Evolutionary conservation across 169 alveolate species (phyloP).

Genomic region (Babesia microti): DNA sequence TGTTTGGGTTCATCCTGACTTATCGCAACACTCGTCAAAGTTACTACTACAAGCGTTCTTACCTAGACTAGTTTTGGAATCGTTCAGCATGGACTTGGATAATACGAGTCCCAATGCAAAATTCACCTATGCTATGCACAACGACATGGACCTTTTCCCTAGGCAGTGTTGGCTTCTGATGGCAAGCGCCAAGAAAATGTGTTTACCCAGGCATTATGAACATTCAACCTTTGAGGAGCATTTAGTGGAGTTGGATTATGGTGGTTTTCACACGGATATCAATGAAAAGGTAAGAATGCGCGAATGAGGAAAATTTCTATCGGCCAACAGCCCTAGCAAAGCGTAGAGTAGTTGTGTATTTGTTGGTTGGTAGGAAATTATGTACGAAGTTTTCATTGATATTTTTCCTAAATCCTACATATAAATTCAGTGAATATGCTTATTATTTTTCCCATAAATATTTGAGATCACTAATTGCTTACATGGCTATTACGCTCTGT

Average conservation of each 20-base stretch:
- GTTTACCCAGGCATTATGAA: constrained; percentile 63
- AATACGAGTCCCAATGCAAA: constrained; percentile 24
- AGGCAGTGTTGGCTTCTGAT: constrained; percentile 64
- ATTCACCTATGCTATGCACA: constrained; percentile 56
- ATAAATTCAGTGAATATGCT: no score
- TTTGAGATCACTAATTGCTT: no score
- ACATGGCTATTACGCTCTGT: no score
- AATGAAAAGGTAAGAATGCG: constrained; percentile 22
- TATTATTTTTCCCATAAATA: no score
- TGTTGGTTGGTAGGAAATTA: background rate
- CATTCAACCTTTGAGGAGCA: constrained; percentile 53
- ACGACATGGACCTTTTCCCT: constrained; percentile 64
- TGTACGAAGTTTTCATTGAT: background rate
- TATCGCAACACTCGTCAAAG: constrained; percentile 54
- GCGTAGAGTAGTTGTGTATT: background rate
- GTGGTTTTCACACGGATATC: constrained; percentile 48
- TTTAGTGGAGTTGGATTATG: constrained; percentile 42
- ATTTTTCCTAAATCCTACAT: no score
- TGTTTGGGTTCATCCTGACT: constrained; percentile 62
- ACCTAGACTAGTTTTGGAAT: constrained; percentile 59
- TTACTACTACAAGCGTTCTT: constrained; percentile 53
- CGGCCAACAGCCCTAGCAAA: constrained; percentile 6
- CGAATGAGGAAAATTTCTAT: constrained; percentile 13
- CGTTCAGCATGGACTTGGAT: constrained; percentile 47
- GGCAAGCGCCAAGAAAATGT: constrained; percentile 61